Conservation (phyloP, 2,329 filamentous ascomycete species). For the Epichloe brachyelytri region DNA sequence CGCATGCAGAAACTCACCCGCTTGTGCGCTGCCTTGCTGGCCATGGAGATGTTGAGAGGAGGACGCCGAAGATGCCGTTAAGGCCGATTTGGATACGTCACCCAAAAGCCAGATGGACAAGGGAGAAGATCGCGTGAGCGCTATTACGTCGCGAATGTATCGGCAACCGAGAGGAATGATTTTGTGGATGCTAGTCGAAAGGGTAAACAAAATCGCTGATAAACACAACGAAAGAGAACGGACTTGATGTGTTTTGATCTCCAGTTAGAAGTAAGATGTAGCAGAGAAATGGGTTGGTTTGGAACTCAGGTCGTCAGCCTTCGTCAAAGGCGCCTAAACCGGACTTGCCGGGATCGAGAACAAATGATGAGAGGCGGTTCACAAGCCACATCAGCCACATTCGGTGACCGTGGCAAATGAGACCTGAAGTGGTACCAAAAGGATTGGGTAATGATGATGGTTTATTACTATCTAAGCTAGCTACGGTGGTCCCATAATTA, state of each 20-base stretch:
- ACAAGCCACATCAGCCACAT: slow-evolving; percentile 1
- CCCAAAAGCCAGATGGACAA: slow-evolving; percentile 11
- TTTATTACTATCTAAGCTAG: too few species aligned
- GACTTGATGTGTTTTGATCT: neutral
- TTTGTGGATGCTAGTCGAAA: neutral
- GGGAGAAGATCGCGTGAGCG: slow-evolving; percentile 1
- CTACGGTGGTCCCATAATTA: too few species aligned
- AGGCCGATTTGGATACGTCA: slow-evolving; percentile 6
- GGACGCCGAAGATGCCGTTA: neutral
- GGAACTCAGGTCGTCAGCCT: neutral
- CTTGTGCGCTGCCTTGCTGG: slow-evolving; percentile 60
- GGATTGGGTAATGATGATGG: too few species aligned
- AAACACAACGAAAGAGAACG: neutral
- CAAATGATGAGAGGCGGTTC: neutral
- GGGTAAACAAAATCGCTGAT: neutral
- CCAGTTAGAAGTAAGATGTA: neutral
- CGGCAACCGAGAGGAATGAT: neutral
- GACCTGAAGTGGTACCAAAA: too few species aligned
- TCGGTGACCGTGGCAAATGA: too few species aligned
- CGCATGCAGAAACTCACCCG: slow-evolving; percentile 36
- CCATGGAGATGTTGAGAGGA: slow-evolving; percentile 35
- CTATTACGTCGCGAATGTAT: neutral
- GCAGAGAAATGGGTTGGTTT: neutral
- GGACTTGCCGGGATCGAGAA: neutral
- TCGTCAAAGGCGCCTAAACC: neutral